Conservation (phyloP, 257 asterid species). For the Forsythia viridissima region DNA sequence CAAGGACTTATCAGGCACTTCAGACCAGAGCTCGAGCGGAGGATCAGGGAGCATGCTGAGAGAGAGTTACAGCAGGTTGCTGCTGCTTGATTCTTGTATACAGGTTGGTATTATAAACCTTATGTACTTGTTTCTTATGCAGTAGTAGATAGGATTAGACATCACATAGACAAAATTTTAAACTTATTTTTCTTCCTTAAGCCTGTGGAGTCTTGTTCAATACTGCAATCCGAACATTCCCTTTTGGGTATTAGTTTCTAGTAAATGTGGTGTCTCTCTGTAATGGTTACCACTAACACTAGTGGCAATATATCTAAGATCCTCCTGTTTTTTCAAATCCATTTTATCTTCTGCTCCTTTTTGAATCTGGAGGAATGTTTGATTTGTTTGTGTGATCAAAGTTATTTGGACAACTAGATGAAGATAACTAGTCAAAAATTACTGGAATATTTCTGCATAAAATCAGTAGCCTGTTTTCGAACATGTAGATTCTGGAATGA, state of each 20-base stretch:
- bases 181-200: background rate
- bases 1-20: conserved; percentile 99
- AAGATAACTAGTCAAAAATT: background rate
- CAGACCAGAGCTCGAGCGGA: conserved; percentile 93
- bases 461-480: background rate
- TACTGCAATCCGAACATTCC: background rate
- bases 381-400: background rate
- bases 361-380: background rate
- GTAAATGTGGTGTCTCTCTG: background rate
- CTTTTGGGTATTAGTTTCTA: background rate
- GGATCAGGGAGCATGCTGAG: conserved; percentile 89
- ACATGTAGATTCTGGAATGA: background rate
- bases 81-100: conserved; percentile 57
- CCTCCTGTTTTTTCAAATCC: background rate
- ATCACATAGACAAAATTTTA: background rate
- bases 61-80: conserved; percentile 83
- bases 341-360: background rate
- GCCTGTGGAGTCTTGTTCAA: background rate
- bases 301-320: background rate
- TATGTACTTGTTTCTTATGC: background rate
- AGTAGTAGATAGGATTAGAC: background rate
- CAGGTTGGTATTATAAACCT: conserved; percentile 37
- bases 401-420: background rate
- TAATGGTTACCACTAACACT: background rate
- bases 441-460: background rate